Percentiles rank a stretch among this genome's conserved stretches.
phyloP scores from a whole-genome alignment of 2,329 filamentous ascomycete genomes.

The Alternaria brassicicola region DNA sequence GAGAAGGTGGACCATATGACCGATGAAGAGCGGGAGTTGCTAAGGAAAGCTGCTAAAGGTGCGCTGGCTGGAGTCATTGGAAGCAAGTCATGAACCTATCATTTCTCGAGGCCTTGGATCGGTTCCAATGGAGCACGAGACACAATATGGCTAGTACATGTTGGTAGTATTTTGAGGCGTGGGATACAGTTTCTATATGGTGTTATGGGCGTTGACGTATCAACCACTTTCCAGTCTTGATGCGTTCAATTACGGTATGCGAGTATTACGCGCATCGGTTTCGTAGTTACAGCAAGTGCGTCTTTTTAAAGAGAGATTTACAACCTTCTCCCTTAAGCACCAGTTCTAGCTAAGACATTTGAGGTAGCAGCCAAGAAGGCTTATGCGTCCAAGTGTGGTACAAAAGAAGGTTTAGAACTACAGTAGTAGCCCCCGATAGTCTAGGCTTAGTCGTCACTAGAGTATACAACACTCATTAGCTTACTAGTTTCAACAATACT shows the following conservation, averaged over 20 bases:
- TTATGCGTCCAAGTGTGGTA: neutral
- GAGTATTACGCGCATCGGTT: neutral
- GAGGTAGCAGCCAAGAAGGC: neutral
- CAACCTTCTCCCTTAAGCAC: no score
- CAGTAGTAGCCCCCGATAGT: no score
- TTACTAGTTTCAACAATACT: no score
- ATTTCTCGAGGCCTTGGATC: neutral
- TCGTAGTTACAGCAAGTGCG: neutral
- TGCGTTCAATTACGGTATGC: no score
- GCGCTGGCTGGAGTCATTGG: constrained; percentile 11
- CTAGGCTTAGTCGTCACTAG: no score
- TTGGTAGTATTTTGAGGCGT: neutral
- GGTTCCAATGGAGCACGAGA: neutral
- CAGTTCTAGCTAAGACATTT: neutral
- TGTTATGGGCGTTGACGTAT: neutral
- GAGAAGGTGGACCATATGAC: constrained; percentile 51
- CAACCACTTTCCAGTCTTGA: neutral
- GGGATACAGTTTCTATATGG: neutral
- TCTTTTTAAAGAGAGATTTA: neutral
- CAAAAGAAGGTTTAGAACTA: no score
- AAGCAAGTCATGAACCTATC: neutral
- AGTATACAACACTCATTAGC: no score
- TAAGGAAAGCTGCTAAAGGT: constrained; percentile 35
- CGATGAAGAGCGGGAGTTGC: constrained; percentile 39
- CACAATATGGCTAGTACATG: neutral